Base-by-base conservation (phyloP, 345 rosid genomes). In the Hibiscus mutabilis region DNA sequence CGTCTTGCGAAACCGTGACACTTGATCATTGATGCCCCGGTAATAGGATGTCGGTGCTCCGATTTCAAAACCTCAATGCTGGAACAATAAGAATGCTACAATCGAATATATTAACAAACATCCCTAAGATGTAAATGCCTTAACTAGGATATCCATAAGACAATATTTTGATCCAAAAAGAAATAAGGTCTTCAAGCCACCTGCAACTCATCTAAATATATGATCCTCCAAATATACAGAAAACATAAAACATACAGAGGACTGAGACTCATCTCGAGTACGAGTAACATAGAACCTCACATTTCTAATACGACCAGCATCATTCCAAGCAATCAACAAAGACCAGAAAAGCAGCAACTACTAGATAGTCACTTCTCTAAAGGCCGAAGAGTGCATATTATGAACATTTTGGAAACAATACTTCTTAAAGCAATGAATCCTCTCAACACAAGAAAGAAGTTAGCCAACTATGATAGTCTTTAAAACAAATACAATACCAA, bases 1-100 rank as follows among this genome's bases (percentile, higher is more conserved):
- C 93, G 96, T 80, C 76, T 95, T 55, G 89, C 86, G 47, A 90
- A 56, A 76, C 84, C 97, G 77, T 37, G 80, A 66, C 70, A 82
- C 80, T 53, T 91, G 27, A 72, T 71, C 74, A 77, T 80, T 77
- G 82, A 81, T 68, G 72, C 42, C 87, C 90, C 53, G 62, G 85
- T 63, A 35, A 35, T 35, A 6, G 10, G 40, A 35, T 27, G 86
- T 82, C 27, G 72, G 66, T 86, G 87, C 75, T 89, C 82, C 70
- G 79, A 85, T 71, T 77, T 73, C 74, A 92, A 73, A 66, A 86
- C 72, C 27, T 46, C 29, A 53, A 79, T 79, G 66, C 98, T 90
- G 80, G 67, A 25, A 25, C 29, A 79, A 13, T 4, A 22, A 13
- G 13, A 44, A 65, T 31, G 16, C 6, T 25, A 24, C 2, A 47